Base-by-base conservation (phyloP, 805 yeast species). In the Kazachstania africana region DNA sequence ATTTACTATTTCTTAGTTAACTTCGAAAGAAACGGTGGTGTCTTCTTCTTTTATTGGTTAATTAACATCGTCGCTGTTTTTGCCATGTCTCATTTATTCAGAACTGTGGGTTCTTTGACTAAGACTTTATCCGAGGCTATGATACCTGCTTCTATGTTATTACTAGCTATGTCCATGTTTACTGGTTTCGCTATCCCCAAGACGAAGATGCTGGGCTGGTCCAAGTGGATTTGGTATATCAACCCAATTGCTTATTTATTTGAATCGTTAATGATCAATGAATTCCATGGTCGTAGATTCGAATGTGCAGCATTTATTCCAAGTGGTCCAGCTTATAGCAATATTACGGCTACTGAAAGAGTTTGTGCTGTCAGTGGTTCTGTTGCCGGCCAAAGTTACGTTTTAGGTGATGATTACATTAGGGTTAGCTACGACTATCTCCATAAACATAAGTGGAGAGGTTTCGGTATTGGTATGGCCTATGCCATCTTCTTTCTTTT, bases 301-400 rank as follows among this genome's bases (percentile, higher is more conserved):
- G 48, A 43, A 2, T 75, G 82, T 48, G 48, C 72, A 12, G 27
- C 32, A 1, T 70, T 51, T 39, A 57, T 75, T 29, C 80, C 80
- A 2, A 37, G 50, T 12, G 68, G 69, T 20, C 59, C 65, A 5
- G 60, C 48, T 3, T 70, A 67, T 46, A 50, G 45, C n/a, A 48
- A 53, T 28, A 33, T 52, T 5, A 29, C 46, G 6, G 55, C 50
- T 13, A 39, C 58, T 12, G 48, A 55, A 37, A 62, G 62, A 36
- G 62, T 74, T 24, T 78, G 87, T 58, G 52, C 67, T 29, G 66
- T 66, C 15, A 72, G 68, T 16, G 79, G 80, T 35, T 57, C 82
- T 15, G 49, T 48, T 3, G 60, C 75, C 1, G 84, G 87, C 32
- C 41, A 48, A 14, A 39, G 43, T 13, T 40, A 39, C 31, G 78